These are phyloP conservation scores for Rhodocollybia butyracea DNA, from an alignment of 768 basidiomycete species.

Conservation along the genomic window DNA sequence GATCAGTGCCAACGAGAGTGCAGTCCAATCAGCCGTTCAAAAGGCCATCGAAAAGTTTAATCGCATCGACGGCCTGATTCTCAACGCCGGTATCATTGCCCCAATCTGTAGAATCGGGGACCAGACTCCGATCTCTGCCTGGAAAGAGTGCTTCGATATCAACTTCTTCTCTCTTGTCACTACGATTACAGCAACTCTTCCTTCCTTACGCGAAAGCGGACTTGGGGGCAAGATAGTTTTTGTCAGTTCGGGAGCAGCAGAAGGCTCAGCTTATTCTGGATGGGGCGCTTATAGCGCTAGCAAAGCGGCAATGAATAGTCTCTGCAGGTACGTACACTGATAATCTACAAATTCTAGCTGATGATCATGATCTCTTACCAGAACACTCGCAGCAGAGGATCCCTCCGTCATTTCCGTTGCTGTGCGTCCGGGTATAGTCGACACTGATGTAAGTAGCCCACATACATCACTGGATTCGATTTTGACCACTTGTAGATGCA, in stretches of 20 bases:
- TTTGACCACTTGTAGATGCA: slow-evolving; percentile 62
- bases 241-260: slow-evolving; percentile 83
- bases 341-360: background rate
- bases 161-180: slow-evolving; percentile 85
- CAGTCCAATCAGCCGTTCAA: slow-evolving; percentile 53
- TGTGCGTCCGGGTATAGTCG: slow-evolving; percentile 84
- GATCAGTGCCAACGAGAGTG: slow-evolving; percentile 55
- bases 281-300: slow-evolving; percentile 84
- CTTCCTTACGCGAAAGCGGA: slow-evolving; percentile 60
- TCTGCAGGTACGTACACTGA: slow-evolving; percentile 56
- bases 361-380: slow-evolving; percentile 22
- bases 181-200: slow-evolving; percentile 63
- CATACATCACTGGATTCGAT: background rate
- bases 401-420: slow-evolving; percentile 71
- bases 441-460: slow-evolving; percentile 61
- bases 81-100: slow-evolving; percentile 82
- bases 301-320: slow-evolving; percentile 88
- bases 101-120: slow-evolving; percentile 62
- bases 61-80: slow-evolving; percentile 69
- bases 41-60: slow-evolving; percentile 52
- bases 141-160: slow-evolving; percentile 76
- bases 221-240: slow-evolving; percentile 70
- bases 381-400: slow-evolving; percentile 86
- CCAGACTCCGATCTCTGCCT: slow-evolving; percentile 47
- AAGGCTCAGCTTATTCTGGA: slow-evolving; percentile 55